phyloP scores from a whole-genome alignment of 75 land plant genomes.

The Isoetes taiwanensis region DNA sequence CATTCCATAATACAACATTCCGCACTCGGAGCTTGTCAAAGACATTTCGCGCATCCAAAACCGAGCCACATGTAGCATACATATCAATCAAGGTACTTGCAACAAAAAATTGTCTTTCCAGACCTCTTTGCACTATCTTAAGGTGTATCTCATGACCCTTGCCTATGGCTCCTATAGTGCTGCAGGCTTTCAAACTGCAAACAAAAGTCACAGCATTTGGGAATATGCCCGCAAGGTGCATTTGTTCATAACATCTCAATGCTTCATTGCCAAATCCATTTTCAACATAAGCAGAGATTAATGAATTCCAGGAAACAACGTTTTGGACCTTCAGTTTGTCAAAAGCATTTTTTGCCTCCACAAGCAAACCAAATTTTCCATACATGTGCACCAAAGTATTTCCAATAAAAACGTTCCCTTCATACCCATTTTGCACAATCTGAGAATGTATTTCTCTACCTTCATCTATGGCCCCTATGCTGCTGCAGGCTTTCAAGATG shows the following conservation, averaged over 20 bases:
- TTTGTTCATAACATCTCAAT: slow-evolving; percentile 1
- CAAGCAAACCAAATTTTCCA: slow-evolving; percentile 8
- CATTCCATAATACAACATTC: no score
- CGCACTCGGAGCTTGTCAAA: no score
- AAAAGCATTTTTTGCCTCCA: slow-evolving; percentile 12
- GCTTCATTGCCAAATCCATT: slow-evolving; percentile 11
- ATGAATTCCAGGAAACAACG: slow-evolving; percentile 16
- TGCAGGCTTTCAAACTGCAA: no score
- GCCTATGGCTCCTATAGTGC: no score
- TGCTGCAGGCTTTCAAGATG: slow-evolving; percentile 9
- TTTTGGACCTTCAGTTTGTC: slow-evolving; percentile 4
- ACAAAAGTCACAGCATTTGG: slow-evolving; percentile 10
- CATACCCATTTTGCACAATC: background rate
- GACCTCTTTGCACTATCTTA: no score
- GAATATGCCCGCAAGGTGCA: slow-evolving; percentile 2
- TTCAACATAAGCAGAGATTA: slow-evolving; percentile 14
- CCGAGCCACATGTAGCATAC: no score
- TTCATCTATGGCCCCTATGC: slow-evolving; percentile 5
- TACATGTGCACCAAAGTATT: slow-evolving; percentile 16
- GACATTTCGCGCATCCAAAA: no score
- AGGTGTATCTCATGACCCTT: no score
- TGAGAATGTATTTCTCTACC: slow-evolving; percentile 8
- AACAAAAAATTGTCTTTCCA: no score
- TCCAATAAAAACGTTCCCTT: background rate
- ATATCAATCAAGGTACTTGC: no score